Evolutionary conservation across 805 yeast genomes (phyloP), one percentile per base, ranked within the genome.

Genomic region (Zygoascus bituminiphila): DNA sequence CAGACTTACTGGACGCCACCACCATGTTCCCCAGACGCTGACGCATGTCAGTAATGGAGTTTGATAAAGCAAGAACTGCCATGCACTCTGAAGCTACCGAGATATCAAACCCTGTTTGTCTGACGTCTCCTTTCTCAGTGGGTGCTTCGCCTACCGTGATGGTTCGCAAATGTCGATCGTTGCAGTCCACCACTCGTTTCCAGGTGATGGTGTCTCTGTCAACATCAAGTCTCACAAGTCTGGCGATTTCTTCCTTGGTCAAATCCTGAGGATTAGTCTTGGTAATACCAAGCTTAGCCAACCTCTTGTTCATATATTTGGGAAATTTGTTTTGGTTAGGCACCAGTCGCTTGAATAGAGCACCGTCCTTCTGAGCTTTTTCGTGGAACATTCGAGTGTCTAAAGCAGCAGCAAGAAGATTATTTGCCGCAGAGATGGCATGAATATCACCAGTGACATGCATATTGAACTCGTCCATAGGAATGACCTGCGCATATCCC

Each of bases 391-490:
- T 86, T 68, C 98, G 83, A 5, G 98, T 89, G 69, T 91, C 98
- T 51, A 91, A 81, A 33, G 98, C 98, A 42, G 98, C 97, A 52
- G 96, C 95, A 54, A 91, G 74, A 62, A 91, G 73, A 73, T 91
- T 91, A 62, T 87, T 89, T 21, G 98, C 98, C 51, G 89, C 89
- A 45, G 89, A 79, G 50, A 91, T 88, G 35, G 98, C 98, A 70
- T 91, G 98, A 57, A 91, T 91, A 66, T 91, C 98, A 64, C 98
- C 98, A 43, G 97, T 91, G 57, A 91, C 75, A 68, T 91, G 98
- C 86, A 91, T 82, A 73, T 93, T 91, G 76, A 91, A 91, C 71
- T 91, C 97, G 66, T 91, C 98, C 97, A 91, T 93, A 44, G 98
- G 98, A 60, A 91, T 88, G 40, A 91, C 97, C 71, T 91, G 98